Percentiles rank a stretch among this genome's conserved stretches.
Evolutionary conservation across 2,329 filamentous ascomycete genomes (phyloP).

Genomic region (Xenosphaeropsis pyriputrescens): DNA sequence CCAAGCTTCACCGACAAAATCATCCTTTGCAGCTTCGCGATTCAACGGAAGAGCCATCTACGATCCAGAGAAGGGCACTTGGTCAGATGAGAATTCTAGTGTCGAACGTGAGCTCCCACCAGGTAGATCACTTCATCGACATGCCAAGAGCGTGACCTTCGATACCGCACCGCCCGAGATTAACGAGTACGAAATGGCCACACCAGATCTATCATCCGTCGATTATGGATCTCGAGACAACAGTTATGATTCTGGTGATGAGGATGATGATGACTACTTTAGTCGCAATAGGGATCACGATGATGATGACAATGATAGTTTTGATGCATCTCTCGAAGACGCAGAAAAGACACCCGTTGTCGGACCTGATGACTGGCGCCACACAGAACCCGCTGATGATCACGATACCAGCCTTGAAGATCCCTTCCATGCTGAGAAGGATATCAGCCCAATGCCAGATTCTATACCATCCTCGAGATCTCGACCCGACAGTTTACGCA

Average conservation of each 20-base stretch:
- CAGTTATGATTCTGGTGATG: conserved; percentile 77
- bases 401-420: conserved; percentile 21
- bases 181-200: conserved; percentile 97
- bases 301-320: conserved; percentile 63
- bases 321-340: conserved; percentile 89
- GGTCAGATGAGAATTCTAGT: conserved; percentile 50
- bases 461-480: conserved; percentile 16
- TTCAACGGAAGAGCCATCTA: conserved; percentile 48
- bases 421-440: conserved; percentile 41
- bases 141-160: conserved; percentile 95
- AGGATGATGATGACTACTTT: conserved; percentile 56
- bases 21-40: conserved; percentile 59
- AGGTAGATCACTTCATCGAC: conserved; percentile 58
- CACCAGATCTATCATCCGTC: conserved; percentile 85
- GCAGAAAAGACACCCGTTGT: conserved; percentile 96
- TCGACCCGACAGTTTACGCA: conserved; percentile 43
- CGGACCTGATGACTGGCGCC: conserved; percentile 91
- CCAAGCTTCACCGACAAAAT: conserved; percentile 72
- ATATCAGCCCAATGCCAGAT: conserved; percentile 54
- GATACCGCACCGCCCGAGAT: conserved; percentile 85
- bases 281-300: conserved; percentile 37
- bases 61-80: conserved; percentile 52
- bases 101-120: conserved; percentile 44
- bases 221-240: conserved; percentile 83
- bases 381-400: conserved; percentile 43